A percentile compares a stretch with the other conserved stretches of the same genome.
Conservation (phyloP, 1,139 yeast genomes). For the Pichia terricola region DNA sequence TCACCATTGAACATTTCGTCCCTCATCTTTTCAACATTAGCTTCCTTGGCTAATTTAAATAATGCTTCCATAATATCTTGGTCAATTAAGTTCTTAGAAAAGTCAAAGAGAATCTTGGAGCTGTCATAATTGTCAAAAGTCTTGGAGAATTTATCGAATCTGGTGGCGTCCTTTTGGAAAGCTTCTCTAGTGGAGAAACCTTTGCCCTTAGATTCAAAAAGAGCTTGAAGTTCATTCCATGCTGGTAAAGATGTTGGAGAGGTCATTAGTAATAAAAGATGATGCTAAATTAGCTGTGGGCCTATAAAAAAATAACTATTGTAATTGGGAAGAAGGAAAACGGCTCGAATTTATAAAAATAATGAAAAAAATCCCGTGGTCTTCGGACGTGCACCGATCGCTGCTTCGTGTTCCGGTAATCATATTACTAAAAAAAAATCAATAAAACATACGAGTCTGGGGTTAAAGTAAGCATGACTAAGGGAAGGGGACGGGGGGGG, state of each 20-base stretch:
- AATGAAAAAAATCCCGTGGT: no score
- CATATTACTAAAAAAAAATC: no score
- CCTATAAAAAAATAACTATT: no score
- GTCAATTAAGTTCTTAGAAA: constrained; percentile 85
- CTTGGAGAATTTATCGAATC: constrained; percentile 69
- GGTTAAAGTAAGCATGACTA: no score
- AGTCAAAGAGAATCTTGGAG: constrained; percentile 83
- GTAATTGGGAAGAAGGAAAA: no score
- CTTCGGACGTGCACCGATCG: no score
- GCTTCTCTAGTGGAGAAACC: constrained; percentile 65
- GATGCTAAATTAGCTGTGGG: neutral
- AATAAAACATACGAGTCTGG: no score
- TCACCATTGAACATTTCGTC: constrained; percentile 89
- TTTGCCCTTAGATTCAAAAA: constrained; percentile 63
- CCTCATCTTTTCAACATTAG: constrained; percentile 78
- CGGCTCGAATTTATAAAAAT: no score
- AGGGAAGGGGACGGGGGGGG: neutral
- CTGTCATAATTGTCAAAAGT: constrained; percentile 78
- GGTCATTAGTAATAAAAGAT: constrained; percentile 15
- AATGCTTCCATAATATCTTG: constrained; percentile 67
- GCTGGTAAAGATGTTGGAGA: constrained; percentile 66
- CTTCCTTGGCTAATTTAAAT: constrained; percentile 78
- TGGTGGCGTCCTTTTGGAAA: constrained; percentile 59
- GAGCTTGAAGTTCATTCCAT: constrained; percentile 67
- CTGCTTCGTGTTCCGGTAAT: no score